phyloP scores from a whole-genome alignment of 1,139 yeast genomes.

The Blastobotrys elegans region DNA sequence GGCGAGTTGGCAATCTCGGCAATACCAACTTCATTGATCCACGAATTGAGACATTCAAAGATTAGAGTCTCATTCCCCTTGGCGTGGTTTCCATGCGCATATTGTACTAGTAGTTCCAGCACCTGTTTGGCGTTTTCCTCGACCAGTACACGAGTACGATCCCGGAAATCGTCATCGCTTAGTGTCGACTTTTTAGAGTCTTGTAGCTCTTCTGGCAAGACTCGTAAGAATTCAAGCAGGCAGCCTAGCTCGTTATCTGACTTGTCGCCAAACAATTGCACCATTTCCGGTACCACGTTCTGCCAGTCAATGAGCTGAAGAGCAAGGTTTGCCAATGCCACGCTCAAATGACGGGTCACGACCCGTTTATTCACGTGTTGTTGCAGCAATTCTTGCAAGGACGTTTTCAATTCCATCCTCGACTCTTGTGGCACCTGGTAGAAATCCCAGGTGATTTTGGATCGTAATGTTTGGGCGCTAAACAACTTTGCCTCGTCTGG shows the following conservation, averaged over 20 bases:
- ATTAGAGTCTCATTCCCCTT: constrained; percentile 39
- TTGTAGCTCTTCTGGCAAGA: constrained; percentile 85
- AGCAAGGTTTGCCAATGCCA: constrained; percentile 76
- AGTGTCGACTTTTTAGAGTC: constrained; percentile 74
- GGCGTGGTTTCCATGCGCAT: constrained; percentile 35
- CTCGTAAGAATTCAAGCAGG: constrained; percentile 71
- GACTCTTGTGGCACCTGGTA: constrained; percentile 61
- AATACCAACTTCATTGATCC: constrained; percentile 71
- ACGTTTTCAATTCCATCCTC: constrained; percentile 52
- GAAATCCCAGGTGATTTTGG: constrained; percentile 71
- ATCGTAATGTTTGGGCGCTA: constrained; percentile 85
- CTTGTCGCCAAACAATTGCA: constrained; percentile 40
- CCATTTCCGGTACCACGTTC: constrained; percentile 64
- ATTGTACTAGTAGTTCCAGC: constrained; percentile 46
- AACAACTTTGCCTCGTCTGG: constrained; percentile 55
- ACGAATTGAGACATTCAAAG: constrained; percentile 74
- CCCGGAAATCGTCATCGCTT: constrained; percentile 72
- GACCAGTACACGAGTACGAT: constrained; percentile 58
- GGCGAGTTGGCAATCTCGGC: constrained; percentile 59
- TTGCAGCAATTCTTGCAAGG: constrained; percentile 51
- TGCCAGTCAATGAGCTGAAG: constrained; percentile 74
- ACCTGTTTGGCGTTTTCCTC: constrained; percentile 66
- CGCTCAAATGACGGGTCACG: constrained; percentile 72
- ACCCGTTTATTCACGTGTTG: constrained; percentile 47
- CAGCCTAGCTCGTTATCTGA: constrained; percentile 36